Percentiles rank a stretch among this genome's conserved stretches.
Evolutionary conservation across 2,329 filamentous ascomycete genomes (phyloP).

Genomic region (Penicillium sp.): DNA sequence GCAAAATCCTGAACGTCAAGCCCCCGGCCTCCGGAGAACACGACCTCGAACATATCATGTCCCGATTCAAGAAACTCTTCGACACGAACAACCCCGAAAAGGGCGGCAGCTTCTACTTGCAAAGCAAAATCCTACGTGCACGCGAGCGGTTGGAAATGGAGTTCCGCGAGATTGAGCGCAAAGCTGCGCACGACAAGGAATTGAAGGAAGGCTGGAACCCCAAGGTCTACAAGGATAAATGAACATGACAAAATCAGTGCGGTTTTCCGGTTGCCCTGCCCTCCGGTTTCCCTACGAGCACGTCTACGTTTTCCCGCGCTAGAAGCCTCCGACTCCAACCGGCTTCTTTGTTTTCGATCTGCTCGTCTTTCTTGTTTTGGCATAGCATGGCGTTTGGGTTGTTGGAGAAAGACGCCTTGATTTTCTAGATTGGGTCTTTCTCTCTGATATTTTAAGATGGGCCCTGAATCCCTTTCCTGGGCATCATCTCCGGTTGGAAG

Average conservation of each 20-base stretch:
- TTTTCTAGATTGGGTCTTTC: constrained; percentile 13
- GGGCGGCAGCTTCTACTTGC: constrained; percentile 93
- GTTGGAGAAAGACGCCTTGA: constrained; percentile 19
- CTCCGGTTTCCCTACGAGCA: background rate
- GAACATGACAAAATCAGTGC: constrained; percentile 8
- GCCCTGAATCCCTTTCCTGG: background rate
- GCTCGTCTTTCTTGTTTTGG: constrained; percentile 23
- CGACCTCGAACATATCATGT: constrained; percentile 69
- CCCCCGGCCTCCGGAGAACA: constrained; percentile 69
- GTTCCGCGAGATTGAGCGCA: constrained; percentile 61
- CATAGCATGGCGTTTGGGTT: constrained; percentile 38
- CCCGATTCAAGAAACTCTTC: constrained; percentile 87
- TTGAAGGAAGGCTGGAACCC: constrained; percentile 81
- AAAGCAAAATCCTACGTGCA: constrained; percentile 89
- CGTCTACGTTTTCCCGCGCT: background rate
- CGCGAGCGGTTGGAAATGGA: constrained; percentile 88
- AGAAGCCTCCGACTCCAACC: constrained; percentile 1
- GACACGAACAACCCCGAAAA: constrained; percentile 91
- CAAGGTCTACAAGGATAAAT: constrained; percentile 85
- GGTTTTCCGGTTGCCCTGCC: background rate
- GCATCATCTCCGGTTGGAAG: background rate
- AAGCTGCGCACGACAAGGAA: constrained; percentile 66
- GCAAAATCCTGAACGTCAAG: constrained; percentile 92
- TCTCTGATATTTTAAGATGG: constrained; percentile 6
- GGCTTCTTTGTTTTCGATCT: constrained; percentile 5